Base-by-base conservation (phyloP, 495 filamentous ascomycete genomes). In the Pyrenopolyporus hunteri region DNA sequence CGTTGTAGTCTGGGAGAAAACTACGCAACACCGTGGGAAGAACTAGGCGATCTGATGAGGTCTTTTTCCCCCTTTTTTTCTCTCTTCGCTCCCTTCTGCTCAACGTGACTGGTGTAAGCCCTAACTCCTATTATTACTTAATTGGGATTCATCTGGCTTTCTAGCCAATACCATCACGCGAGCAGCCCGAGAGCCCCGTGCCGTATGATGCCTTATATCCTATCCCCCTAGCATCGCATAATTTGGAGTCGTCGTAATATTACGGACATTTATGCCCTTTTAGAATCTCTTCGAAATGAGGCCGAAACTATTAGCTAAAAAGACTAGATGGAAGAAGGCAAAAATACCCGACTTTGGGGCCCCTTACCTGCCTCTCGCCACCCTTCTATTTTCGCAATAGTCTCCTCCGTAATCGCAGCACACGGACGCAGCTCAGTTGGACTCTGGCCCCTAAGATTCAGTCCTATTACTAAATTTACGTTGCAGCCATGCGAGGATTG, bases 401-500 rank as follows among this genome's bases (percentile, higher is more conserved):
- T 23, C n/a, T 33, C 59, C 9, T 64, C 63, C 63, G 63, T 23
- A 36, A 57, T 61, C 63, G 63, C 57, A 57, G 57, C 23, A 47
- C 23, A 17, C 31, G 35, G 40, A 19, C 33, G 57, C 28, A 48
- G n/a, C 32, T 56, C 14, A 25, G 20, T 25, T 47, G 17, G 17
- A 5, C 8, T 44, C 46, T 32, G 22, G 29, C 39, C 57, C 52
- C 31, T 61, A 47, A 14, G 45, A 52, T 4, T 43, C 17, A 31
- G 32, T 60, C 56, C 22, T 60, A 57, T 66, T 56, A 60, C 63
- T 44, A 52, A 57, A 66, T 16, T 25, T 53, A 57, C 52, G 63
- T 66, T 53, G 52, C 57, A 66, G 47, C 32, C 35, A 52, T 59
- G 56, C 33, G 31, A 48, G 57, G 51, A 32, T 60, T 45, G 57